These are phyloP conservation scores for Lodderomyces parapsilosis DNA, from an alignment of 1,139 yeast genomes.

Conservation along the genomic window DNA sequence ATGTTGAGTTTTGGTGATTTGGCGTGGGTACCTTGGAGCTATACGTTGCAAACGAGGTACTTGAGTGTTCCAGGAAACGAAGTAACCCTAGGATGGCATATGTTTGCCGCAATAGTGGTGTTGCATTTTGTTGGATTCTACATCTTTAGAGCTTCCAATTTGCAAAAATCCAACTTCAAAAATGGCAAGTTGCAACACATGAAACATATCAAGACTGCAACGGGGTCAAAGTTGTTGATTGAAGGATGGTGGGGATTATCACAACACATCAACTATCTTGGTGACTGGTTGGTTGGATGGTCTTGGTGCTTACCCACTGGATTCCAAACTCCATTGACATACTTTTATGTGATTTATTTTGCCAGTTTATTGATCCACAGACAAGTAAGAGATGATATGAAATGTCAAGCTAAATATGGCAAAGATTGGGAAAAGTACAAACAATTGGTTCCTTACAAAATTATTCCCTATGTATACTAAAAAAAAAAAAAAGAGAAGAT, in stretches of 20 bases:
- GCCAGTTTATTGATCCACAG: conserved; percentile 81
- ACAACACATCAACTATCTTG: conserved; percentile 92
- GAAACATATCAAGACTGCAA: conserved; percentile 65
- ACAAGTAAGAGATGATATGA: conserved; percentile 87
- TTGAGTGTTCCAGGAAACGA: conserved; percentile 58
- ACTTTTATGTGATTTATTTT: conserved; percentile 83
- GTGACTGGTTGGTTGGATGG: conserved; percentile 91
- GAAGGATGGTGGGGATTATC: conserved; percentile 97
- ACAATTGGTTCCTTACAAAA: conserved; percentile 78
- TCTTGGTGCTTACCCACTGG: conserved; percentile 95
- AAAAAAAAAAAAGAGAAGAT: background rate
- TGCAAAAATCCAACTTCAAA: conserved; percentile 81
- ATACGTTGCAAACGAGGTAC: conserved; percentile 82
- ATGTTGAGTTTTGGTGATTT: conserved; percentile 95
- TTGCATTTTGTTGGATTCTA: conserved; percentile 64
- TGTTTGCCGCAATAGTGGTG: conserved; percentile 35
- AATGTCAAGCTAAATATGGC: conserved; percentile 85
- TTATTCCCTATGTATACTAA: conserved; percentile 82
- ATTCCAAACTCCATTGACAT: conserved; percentile 75
- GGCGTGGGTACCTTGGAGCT: conserved; percentile 91
- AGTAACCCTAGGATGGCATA: conserved; percentile 50
- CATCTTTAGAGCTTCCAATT: conserved; percentile 81
- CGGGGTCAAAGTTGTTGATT: conserved; percentile 76
- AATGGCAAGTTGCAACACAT: conserved; percentile 66
- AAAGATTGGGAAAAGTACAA: conserved; percentile 83